Base-by-base conservation (phyloP, 139 green algal genomes). In the Haematococcus lacustris region DNA sequence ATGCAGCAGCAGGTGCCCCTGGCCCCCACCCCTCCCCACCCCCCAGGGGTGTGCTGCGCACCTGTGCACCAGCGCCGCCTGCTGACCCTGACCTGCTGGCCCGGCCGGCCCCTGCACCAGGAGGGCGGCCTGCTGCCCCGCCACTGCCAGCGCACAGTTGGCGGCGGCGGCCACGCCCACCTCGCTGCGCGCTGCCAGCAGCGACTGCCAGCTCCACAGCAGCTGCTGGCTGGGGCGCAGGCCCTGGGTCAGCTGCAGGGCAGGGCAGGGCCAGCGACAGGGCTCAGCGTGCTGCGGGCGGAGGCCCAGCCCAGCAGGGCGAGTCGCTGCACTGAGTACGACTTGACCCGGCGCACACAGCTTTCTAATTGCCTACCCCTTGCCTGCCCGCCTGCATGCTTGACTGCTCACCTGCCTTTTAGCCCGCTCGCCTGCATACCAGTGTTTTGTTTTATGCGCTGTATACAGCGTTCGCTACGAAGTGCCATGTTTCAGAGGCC, bases 171-270 rank as follows among this genome's bases (percentile, higher is more conserved):
- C n/a, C 66, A 71, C 26, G 23, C 41, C 21, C 9, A 4, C 25
- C 28, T 71, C 66, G 25, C 5, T 60, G 23, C 67, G 72, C 7
- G 61, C 35, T 33, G 63, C 73, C 3, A 70, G 51, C 26, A 34
- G 4, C 70, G 77, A 80, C 37, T 75, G 64, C 37, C 80, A 84
- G 40, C 74, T 80, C 78, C 78, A 84, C 74, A 80, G 71, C 47
- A 80, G 74, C 37, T 76, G 66, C 78, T 84, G 70, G 1, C 41
- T 63, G 25, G 78, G 74, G 2, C 78, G 78, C 50, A 80, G 59
- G 26, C 78, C 78, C 41, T 76, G 35, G n/a, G n/a, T n/a, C n/a
- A n/a, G n/a, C n/a, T n/a, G n/a, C n/a, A n/a, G n/a, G n/a, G n/a
- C n/a, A n/a, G n/a, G n/a, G n/a, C n/a, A n/a, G n/a, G n/a, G n/a